Conservation (phyloP, 2,329 filamentous ascomycete species). For the Emmonsia crescens region DNA sequence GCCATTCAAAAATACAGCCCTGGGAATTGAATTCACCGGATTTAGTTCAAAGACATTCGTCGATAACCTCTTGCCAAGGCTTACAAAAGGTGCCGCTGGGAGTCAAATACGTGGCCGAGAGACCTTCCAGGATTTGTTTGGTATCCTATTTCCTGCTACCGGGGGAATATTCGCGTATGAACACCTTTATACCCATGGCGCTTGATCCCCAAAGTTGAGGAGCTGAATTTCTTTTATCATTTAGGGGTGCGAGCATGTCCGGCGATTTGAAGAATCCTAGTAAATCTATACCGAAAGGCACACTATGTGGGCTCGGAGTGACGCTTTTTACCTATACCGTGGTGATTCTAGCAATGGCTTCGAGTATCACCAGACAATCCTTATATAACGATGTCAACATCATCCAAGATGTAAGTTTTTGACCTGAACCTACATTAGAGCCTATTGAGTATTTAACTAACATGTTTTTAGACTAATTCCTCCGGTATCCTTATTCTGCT, state of each 20-base stretch:
- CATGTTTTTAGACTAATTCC: slow-evolving; percentile 49
- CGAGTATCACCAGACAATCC: slow-evolving; percentile 62
- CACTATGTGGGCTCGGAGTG: slow-evolving; percentile 62
- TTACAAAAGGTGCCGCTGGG: slow-evolving; percentile 52
- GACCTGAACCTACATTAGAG: not conserved
- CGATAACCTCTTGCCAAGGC: slow-evolving; percentile 60
- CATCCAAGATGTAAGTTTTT: slow-evolving; percentile 52
- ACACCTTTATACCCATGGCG: slow-evolving; percentile 12
- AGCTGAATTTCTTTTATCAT: slow-evolving; percentile 24
- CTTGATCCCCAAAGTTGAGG: slow-evolving; percentile 43
- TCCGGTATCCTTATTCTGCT: slow-evolving; percentile 63
- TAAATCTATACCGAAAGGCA: slow-evolving; percentile 75
- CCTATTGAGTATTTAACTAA: not conserved
- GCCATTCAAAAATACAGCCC: slow-evolving; percentile 54
- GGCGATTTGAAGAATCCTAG: slow-evolving; percentile 74
- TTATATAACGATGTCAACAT: slow-evolving; percentile 67
- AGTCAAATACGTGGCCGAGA: slow-evolving; percentile 52
- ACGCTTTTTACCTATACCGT: slow-evolving; percentile 67
- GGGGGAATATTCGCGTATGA: slow-evolving; percentile 47
- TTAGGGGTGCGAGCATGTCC: slow-evolving; percentile 73
- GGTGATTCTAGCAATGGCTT: slow-evolving; percentile 68
- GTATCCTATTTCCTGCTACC: slow-evolving; percentile 69
- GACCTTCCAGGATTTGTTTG: slow-evolving; percentile 73
- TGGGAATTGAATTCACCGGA: slow-evolving; percentile 67
- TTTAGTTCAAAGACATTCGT: slow-evolving; percentile 58